Percentiles rank a stretch among this genome's conserved stretches.
Evolutionary conservation across 768 basidiomycete genomes (phyloP).

Genomic region (Lactarius sanguifluus): DNA sequence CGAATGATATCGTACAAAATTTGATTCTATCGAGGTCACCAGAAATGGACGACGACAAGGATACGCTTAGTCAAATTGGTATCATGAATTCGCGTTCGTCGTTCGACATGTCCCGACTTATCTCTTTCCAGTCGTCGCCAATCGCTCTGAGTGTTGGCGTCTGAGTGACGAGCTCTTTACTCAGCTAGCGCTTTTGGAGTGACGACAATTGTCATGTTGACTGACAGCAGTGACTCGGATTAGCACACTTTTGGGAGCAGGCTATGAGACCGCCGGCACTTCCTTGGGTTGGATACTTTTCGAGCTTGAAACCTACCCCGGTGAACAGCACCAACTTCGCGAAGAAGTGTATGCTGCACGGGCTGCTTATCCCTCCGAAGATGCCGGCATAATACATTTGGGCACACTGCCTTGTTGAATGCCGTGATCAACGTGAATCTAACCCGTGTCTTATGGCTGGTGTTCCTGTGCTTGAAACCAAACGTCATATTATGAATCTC

Average conservation of each 20-base stretch:
- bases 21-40: constrained; percentile 12
- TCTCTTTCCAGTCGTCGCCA: constrained; percentile 18
- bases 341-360: constrained; percentile 22
- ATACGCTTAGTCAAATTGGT: constrained; percentile 25
- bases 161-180: constrained; percentile 20
- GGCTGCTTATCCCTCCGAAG: constrained; percentile 2
- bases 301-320: constrained; percentile 20
- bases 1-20: constrained; percentile 18
- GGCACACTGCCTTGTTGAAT: constrained; percentile 17
- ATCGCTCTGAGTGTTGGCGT: constrained; percentile 16
- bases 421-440: constrained; percentile 28
- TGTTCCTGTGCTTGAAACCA: background rate
- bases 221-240: background rate
- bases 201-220: background rate
- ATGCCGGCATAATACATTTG: constrained; percentile 7
- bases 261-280: constrained; percentile 22
- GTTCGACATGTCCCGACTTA: background rate
- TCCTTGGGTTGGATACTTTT: constrained; percentile 25
- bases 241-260: constrained; percentile 26
- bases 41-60: constrained; percentile 1
- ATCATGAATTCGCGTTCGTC: background rate
- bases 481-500: constrained; percentile 30
- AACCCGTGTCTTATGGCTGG: background rate
- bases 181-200: constrained; percentile 3
- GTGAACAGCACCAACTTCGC: constrained; percentile 23